Evolutionary conservation across 257 asterid genomes (phyloP).

Genomic region (Primulina eburnea): DNA sequence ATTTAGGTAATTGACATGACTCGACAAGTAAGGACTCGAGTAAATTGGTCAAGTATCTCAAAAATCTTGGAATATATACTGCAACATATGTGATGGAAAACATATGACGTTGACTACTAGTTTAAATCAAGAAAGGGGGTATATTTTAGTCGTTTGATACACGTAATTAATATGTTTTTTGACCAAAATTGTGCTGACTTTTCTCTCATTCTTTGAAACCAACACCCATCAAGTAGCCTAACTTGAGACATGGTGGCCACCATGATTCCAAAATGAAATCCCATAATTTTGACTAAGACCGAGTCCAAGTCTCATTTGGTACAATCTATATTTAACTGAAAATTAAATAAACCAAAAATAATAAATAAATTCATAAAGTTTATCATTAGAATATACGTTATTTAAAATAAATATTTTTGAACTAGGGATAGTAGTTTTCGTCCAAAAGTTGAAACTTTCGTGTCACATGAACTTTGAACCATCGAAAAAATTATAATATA

Average conservation of each 20-base stretch:
- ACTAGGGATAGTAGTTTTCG: no score
- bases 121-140: background rate
- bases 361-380: background rate
- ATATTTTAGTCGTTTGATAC: constrained; percentile 21
- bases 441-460: no score
- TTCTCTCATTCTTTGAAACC: background rate
- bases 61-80: no score
- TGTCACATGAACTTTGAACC: no score
- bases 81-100: background rate
- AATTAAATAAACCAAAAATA: background rate
- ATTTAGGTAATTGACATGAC: no score
- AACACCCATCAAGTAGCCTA: constrained; percentile 20
- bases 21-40: no score
- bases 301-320: constrained; percentile 25
- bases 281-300: constrained; percentile 31
- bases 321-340: background rate
- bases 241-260: constrained; percentile 25
- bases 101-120: background rate
- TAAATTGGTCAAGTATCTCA: no score
- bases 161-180: constrained; percentile 31
- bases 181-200: constrained; percentile 27
- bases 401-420: no score
- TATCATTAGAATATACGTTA: background rate
- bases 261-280: constrained; percentile 1
- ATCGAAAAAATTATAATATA: no score